Evolutionary conservation across 768 basidiomycete genomes (phyloP).

Genomic region (Amanita rimosa): DNA sequence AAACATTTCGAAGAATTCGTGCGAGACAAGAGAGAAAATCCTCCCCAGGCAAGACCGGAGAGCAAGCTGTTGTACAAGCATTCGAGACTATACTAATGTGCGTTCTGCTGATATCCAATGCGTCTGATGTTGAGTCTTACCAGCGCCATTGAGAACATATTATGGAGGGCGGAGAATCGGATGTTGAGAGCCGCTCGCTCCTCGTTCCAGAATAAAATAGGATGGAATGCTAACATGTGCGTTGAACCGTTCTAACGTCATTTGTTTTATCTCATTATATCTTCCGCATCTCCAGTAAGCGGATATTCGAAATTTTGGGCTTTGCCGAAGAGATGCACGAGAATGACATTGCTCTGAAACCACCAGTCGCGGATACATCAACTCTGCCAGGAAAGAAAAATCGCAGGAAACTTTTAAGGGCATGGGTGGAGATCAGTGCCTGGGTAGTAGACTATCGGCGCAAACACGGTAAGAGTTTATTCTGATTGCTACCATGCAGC

Average conservation of each 20-base stretch:
- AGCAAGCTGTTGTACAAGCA: slow-evolving; percentile 41
- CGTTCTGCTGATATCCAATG: slow-evolving; percentile 12
- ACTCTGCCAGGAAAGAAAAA: slow-evolving; percentile 36
- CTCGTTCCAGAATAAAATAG: slow-evolving; percentile 52
- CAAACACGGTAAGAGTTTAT: slow-evolving; percentile 24
- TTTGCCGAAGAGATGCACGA: slow-evolving; percentile 27
- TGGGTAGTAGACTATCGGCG: slow-evolving; percentile 54
- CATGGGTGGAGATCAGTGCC: slow-evolving; percentile 68
- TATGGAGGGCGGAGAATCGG: slow-evolving; percentile 63
- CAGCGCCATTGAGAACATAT: slow-evolving; percentile 65
- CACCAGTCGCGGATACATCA: slow-evolving; percentile 41
- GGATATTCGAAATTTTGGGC: slow-evolving; percentile 32
- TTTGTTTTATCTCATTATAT: not conserved
- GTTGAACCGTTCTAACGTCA: slow-evolving; percentile 12
- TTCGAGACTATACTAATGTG: slow-evolving; percentile 63
- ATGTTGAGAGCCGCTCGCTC: slow-evolving; percentile 39
- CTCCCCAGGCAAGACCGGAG: slow-evolving; percentile 42
- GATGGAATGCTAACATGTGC: slow-evolving; percentile 53
- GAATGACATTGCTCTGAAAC: slow-evolving; percentile 34
- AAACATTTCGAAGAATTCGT: slow-evolving; percentile 52
- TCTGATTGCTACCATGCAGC: slow-evolving; percentile 3
- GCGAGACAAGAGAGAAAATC: slow-evolving; percentile 50
- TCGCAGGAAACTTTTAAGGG: slow-evolving; percentile 56
- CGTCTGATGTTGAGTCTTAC: slow-evolving; percentile 3
- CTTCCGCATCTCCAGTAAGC: slow-evolving; percentile 21